Evolutionary conservation across 2,329 filamentous ascomycete genomes (phyloP).

Genomic region (Ophiostoma quercus): DNA sequence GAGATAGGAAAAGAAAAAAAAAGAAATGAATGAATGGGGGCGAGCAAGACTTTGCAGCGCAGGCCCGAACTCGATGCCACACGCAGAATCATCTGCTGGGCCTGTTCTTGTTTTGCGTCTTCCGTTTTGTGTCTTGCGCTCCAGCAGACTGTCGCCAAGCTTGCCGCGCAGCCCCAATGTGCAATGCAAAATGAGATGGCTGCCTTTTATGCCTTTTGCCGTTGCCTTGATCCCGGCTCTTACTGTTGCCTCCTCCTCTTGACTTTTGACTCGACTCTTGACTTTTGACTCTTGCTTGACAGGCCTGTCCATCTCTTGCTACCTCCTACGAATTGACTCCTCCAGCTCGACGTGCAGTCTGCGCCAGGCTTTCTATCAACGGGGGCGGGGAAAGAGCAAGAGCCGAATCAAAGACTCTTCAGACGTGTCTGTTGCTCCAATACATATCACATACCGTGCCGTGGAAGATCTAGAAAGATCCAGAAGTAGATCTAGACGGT

Average conservation of each 20-base stretch:
- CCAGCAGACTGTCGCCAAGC: neutral
- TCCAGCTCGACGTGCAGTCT: neutral
- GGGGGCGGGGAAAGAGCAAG: neutral
- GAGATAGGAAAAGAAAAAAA: neutral
- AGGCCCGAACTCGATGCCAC: neutral
- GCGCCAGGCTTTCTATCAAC: neutral
- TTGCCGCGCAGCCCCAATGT: neutral
- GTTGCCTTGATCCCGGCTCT: neutral
- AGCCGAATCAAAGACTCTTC: neutral
- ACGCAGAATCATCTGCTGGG: neutral
- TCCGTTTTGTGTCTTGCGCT: neutral
- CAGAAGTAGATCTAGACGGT: slow-evolving; percentile 18
- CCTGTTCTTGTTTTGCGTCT: no score
- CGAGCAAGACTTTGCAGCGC: neutral
- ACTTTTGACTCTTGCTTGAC: neutral
- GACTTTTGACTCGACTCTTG: neutral
- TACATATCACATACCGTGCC: slow-evolving; percentile 9
- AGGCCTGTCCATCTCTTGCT: neutral
- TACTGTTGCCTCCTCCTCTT: neutral
- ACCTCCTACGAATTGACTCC: neutral
- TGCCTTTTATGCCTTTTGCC: neutral
- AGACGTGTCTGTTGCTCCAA: neutral
- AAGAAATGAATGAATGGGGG: neutral
- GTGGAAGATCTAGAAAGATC: neutral
- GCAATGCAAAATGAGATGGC: neutral